These are phyloP conservation scores for Aspergillus felis DNA, from an alignment of 2,329 filamentous ascomycete genomes.

Conservation along the genomic window DNA sequence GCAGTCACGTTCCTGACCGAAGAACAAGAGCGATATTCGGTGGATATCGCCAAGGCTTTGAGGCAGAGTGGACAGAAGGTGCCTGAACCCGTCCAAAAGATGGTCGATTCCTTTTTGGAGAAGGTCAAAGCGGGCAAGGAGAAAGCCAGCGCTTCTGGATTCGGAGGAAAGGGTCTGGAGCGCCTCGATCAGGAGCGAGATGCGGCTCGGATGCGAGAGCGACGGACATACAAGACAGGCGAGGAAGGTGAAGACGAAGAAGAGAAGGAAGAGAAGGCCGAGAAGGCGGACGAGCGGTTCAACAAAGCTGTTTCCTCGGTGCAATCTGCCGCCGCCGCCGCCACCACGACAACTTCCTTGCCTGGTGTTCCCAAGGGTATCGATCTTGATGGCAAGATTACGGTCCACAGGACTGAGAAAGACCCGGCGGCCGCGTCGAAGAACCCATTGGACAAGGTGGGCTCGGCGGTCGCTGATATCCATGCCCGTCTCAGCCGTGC, in stretches of 20 bases:
- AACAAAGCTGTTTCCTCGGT: constrained; percentile 62
- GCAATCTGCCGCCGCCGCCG: constrained; percentile 55
- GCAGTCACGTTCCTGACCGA: constrained; percentile 92
- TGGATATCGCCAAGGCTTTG: constrained; percentile 86
- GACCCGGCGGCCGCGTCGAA: constrained; percentile 47
- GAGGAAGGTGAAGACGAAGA: constrained; percentile 76
- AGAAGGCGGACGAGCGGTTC: constrained; percentile 56
- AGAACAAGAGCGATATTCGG: constrained; percentile 85
- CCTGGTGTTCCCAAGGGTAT: constrained; percentile 52
- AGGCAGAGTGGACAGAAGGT: constrained; percentile 84
- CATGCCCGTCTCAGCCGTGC: constrained; percentile 85
- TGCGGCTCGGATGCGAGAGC: constrained; percentile 77
- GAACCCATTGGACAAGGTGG: constrained; percentile 78
- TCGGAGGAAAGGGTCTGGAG: constrained; percentile 92
- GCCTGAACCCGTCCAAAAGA: constrained; percentile 62
- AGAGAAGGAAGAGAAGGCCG: constrained; percentile 63
- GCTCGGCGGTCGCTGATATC: constrained; percentile 86
- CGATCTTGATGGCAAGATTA: constrained; percentile 65
- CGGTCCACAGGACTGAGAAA: constrained; percentile 66
- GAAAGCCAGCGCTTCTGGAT: constrained; percentile 77
- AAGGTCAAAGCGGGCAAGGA: constrained; percentile 92
- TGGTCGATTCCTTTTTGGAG: constrained; percentile 68
- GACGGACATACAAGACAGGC: constrained; percentile 84
- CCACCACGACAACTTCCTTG: constrained; percentile 32
- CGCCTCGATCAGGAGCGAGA: constrained; percentile 87